Conservation (phyloP, 139 green algal species). For the Choricystis sp. region DNA sequence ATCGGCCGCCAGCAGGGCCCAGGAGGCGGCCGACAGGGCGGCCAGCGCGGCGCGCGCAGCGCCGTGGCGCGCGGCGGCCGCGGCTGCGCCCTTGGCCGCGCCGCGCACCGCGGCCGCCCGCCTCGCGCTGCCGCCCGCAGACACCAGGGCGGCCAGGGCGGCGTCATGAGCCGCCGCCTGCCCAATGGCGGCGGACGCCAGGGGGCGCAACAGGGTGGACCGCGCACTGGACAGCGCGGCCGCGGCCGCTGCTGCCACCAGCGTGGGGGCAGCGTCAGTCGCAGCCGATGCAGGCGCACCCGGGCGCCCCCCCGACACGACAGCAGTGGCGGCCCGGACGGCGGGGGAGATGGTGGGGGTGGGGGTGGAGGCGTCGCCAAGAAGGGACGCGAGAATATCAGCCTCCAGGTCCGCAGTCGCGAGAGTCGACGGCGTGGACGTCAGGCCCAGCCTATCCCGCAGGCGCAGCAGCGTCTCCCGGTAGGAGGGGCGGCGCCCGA, state of each 20-base stretch:
- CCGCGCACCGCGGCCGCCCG: slow-evolving; percentile 15
- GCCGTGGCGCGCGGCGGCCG: slow-evolving; percentile 36
- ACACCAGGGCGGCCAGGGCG: slow-evolving; percentile 14
- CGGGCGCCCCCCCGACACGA: neutral
- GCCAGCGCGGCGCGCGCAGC: slow-evolving; percentile 35
- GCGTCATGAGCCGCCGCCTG: slow-evolving; percentile 32
- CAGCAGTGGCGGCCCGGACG: neutral
- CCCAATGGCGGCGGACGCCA: slow-evolving; percentile 29
- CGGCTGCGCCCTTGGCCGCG: slow-evolving; percentile 31
- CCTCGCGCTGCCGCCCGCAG: neutral
- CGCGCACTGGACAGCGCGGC: slow-evolving; percentile 22
- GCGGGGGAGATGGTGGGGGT: neutral
- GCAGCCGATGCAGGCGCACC: slow-evolving; percentile 33
- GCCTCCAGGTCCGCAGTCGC: slow-evolving; percentile 47
- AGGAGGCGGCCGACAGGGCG: slow-evolving; percentile 56
- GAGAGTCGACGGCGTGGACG: slow-evolving; percentile 21
- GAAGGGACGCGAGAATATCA: slow-evolving; percentile 68
- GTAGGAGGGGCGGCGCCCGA: slow-evolving; percentile 45
- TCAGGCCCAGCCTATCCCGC: slow-evolving; percentile 28
- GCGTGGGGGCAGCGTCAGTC: slow-evolving; percentile 36
- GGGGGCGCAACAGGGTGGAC: slow-evolving; percentile 16
- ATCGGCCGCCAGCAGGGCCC: slow-evolving; percentile 58
- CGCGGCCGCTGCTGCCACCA: slow-evolving; percentile 37
- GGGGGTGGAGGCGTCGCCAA: slow-evolving; percentile 11
- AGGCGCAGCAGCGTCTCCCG: slow-evolving; percentile 46